These are phyloP conservation scores for Hanseniaspora valbyensis DNA, from an alignment of 805 yeast species.

Conservation along the genomic window DNA sequence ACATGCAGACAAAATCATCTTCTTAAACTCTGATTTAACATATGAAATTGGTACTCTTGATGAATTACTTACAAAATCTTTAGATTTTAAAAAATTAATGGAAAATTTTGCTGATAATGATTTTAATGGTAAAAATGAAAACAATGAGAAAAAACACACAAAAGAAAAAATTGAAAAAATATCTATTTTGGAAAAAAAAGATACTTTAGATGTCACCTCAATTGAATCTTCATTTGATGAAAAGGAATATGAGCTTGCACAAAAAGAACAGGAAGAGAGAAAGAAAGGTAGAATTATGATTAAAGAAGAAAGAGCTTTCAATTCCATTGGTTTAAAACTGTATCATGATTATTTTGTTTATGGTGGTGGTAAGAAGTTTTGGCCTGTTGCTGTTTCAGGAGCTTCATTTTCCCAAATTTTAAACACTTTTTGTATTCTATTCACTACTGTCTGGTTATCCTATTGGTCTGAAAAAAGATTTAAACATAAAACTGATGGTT, in stretches of 20 bases:
- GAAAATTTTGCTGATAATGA: slow-evolving; percentile 27
- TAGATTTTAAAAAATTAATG: slow-evolving; percentile 37
- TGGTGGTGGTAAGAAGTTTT: slow-evolving; percentile 35
- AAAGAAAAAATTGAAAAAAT: too few relatives aligned
- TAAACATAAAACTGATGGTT: slow-evolving; percentile 34
- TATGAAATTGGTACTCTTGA: slow-evolving; percentile 44
- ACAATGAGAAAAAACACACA: too few relatives aligned
- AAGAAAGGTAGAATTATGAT: slow-evolving; percentile 17
- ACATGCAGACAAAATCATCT: slow-evolving; percentile 52
- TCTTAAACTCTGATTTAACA: slow-evolving; percentile 47
- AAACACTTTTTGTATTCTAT: slow-evolving; percentile 43
- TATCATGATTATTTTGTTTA: slow-evolving; percentile 28
- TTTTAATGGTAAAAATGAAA: slow-evolving; percentile 15
- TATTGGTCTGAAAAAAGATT: slow-evolving; percentile 64
- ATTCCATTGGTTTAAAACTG: slow-evolving; percentile 29
- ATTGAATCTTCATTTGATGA: neutral
- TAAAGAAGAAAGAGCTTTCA: slow-evolving; percentile 32
- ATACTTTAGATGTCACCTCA: neutral
- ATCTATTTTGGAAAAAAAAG: too few relatives aligned
- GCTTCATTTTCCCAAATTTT: slow-evolving; percentile 24
- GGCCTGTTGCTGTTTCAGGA: slow-evolving; percentile 23
- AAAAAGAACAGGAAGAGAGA: slow-evolving; percentile 11
- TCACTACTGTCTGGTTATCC: slow-evolving; percentile 69
- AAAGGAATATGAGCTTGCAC: neutral
- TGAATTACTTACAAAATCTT: slow-evolving; percentile 35